A percentile compares a stretch with the other conserved stretches of the same genome.
These are phyloP conservation scores for Venturia aucupariae DNA, from an alignment of 2,329 filamentous ascomycete species.

Conservation along the genomic window DNA sequence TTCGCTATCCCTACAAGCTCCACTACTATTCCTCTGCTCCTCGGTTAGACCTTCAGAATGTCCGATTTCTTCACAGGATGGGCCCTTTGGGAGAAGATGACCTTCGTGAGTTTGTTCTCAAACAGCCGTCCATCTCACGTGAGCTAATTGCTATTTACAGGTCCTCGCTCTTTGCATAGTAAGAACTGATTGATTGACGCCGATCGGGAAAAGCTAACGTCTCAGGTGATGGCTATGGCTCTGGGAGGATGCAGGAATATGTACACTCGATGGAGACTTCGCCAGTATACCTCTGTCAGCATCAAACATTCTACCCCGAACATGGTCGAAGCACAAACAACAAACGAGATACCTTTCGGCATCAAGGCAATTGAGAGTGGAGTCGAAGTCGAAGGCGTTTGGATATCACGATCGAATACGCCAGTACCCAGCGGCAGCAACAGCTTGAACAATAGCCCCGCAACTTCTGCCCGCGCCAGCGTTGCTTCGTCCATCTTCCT, in stretches of 20 bases:
- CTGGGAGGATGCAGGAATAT: slow-evolving; percentile 58
- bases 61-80: slow-evolving; percentile 44
- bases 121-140: background rate
- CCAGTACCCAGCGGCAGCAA: slow-evolving; percentile 26
- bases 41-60: slow-evolving; percentile 5
- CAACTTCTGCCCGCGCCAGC: background rate
- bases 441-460: slow-evolving; percentile 21
- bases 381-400: slow-evolving; percentile 74
- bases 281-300: slow-evolving; percentile 33
- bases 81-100: slow-evolving; percentile 83
- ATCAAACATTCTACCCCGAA: slow-evolving; percentile 40
- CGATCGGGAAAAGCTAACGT: background rate
- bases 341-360: slow-evolving; percentile 73
- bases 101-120: slow-evolving; percentile 50
- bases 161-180: slow-evolving; percentile 10
- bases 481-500: slow-evolving; percentile 3
- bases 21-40: slow-evolving; percentile 18
- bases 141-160: slow-evolving; percentile 21
- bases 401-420: slow-evolving; percentile 39
- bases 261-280: slow-evolving; percentile 32
- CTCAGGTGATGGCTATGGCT: slow-evolving; percentile 53
- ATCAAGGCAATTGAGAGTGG: slow-evolving; percentile 77
- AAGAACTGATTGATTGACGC: background rate
- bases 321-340: slow-evolving; percentile 57
- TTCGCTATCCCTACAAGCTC: slow-evolving; percentile 15